These are phyloP conservation scores for Rachicladosporium sp. DNA, from an alignment of 2,329 filamentous ascomycete genomes.

Conservation along the genomic window DNA sequence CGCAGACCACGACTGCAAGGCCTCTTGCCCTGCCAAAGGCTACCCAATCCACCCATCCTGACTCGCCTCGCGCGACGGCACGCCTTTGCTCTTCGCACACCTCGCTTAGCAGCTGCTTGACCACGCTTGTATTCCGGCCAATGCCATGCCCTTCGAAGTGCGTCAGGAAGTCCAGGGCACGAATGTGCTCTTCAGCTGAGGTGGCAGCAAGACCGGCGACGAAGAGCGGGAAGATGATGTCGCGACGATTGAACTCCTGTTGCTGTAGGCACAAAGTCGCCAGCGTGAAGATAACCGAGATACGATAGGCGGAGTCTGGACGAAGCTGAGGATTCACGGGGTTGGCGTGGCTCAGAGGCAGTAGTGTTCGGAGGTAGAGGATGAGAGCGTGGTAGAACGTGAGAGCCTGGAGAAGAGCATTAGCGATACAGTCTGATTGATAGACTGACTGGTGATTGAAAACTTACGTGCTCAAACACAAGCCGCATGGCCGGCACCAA, in stretches of 20 bases:
- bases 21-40: constrained; percentile 34
- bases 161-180: constrained; percentile 38
- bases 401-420: constrained; percentile 20
- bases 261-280: constrained; percentile 29
- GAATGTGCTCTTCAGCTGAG: constrained; percentile 31
- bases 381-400: constrained; percentile 37
- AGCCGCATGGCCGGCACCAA: constrained; percentile 14
- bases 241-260: constrained; percentile 33
- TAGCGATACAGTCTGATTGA: constrained; percentile 12
- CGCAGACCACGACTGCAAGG: constrained; percentile 40
- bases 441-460: constrained; percentile 29
- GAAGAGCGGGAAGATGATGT: constrained; percentile 42
- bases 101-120: constrained; percentile 33
- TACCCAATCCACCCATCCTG: constrained; percentile 35
- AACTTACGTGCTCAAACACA: constrained; percentile 33
- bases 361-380: constrained; percentile 40
- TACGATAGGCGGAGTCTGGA: constrained; percentile 35
- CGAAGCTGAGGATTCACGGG: no score
- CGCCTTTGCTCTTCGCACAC: constrained; percentile 38
- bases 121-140: constrained; percentile 35
- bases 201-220: constrained; percentile 37
- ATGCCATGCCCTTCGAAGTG: constrained; percentile 36
- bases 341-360: constrained; percentile 29
- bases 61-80: constrained; percentile 20
- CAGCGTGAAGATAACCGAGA: constrained; percentile 33